Percentiles rank a stretch among this genome's conserved stretches.
These are phyloP conservation scores for Geopyxis carbonaria DNA, from an alignment of 495 filamentous ascomycete genomes.

Conservation along the genomic window DNA sequence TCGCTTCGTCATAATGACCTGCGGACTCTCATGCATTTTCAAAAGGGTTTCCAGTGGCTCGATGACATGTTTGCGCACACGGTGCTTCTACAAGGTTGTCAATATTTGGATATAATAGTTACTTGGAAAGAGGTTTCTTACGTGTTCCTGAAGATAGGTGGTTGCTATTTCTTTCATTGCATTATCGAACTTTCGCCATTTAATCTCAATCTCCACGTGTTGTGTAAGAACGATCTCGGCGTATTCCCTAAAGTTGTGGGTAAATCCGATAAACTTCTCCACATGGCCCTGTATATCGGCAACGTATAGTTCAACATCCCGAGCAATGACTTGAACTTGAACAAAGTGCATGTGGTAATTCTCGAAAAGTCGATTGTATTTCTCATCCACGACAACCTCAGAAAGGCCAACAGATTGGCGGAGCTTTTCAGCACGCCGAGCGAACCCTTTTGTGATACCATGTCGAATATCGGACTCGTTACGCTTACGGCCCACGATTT, in stretches of 20 bases:
- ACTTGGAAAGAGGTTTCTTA: conserved; percentile 32
- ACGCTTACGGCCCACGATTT: conserved; percentile 69
- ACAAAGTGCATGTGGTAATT: conserved; percentile 51
- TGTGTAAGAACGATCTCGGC: conserved; percentile 41
- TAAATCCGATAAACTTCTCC: conserved; percentile 40
- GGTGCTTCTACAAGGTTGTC: conserved; percentile 38
- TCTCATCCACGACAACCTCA: conserved; percentile 55
- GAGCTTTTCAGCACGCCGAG: conserved; percentile 64
- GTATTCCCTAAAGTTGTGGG: conserved; percentile 26
- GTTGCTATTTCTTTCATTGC: conserved; percentile 65
- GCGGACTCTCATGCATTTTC: conserved; percentile 61
- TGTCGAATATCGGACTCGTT: conserved; percentile 78
- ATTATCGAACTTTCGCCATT: conserved; percentile 73
- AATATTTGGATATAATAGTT: not conserved
- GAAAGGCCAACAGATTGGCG: conserved; percentile 49
- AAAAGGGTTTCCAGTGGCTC: conserved; percentile 72
- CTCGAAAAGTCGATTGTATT: conserved; percentile 57
- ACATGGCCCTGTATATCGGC: conserved; percentile 50
- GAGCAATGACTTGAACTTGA: conserved; percentile 71
- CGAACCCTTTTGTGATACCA: conserved; percentile 72
- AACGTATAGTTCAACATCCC: conserved; percentile 79
- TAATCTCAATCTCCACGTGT: conserved; percentile 69
- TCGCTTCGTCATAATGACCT: conserved; percentile 76
- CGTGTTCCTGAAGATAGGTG: conserved; percentile 67
- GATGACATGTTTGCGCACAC: conserved; percentile 65